Conservation (phyloP, 306 rosid species). For the Vigna trinervia region DNA sequence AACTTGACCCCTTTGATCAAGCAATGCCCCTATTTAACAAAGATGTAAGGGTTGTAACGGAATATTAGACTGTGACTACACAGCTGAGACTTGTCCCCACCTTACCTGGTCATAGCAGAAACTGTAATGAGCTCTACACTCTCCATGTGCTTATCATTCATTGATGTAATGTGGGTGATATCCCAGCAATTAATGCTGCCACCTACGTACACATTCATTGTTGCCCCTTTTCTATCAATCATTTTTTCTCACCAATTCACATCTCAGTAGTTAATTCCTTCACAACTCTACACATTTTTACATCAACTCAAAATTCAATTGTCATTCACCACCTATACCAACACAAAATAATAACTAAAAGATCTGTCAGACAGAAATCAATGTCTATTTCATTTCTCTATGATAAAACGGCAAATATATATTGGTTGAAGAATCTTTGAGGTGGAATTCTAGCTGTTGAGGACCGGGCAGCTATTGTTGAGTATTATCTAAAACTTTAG, state of each 20-base stretch:
- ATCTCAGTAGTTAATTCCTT: too few species aligned
- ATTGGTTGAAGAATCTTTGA: too few species aligned
- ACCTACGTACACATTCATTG: conserved; percentile 3
- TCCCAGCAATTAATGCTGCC: conserved; percentile 36
- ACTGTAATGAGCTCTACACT: conserved; percentile 25
- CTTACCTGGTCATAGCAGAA: conserved; percentile 40
- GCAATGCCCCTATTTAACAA: conserved; percentile 33
- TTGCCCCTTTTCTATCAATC: background rate
- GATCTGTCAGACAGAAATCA: too few species aligned
- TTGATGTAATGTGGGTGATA: conserved; percentile 22
- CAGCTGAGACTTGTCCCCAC: conserved; percentile 58
- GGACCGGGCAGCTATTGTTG: too few species aligned
- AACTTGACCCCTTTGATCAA: conserved; percentile 33
- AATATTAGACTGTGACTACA: conserved; percentile 54
- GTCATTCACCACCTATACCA: too few species aligned
- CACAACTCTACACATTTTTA: too few species aligned
- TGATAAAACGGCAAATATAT: too few species aligned
- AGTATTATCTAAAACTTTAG: too few species aligned
- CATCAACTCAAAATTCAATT: too few species aligned
- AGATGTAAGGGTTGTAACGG: conserved; percentile 47
- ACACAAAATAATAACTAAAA: too few species aligned
- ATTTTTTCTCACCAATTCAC: background rate
- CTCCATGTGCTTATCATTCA: conserved; percentile 48
- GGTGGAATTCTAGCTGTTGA: too few species aligned
- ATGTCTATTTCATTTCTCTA: too few species aligned